These are phyloP conservation scores for Agaricus subrufescens DNA, from an alignment of 768 basidiomycete species.

Conservation along the genomic window DNA sequence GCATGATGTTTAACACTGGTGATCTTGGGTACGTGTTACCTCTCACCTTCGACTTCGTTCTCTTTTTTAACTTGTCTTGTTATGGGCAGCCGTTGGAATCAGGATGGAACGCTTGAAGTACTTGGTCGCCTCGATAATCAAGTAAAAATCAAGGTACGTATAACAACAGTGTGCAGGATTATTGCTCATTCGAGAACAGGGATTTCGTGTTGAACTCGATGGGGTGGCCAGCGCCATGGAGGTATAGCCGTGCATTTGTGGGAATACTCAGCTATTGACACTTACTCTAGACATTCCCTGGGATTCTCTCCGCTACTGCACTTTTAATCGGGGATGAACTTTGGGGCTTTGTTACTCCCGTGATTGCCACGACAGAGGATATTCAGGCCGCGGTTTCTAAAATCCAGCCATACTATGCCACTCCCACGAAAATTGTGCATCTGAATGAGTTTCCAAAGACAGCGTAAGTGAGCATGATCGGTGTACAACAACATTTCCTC, in stretches of 20 bases:
- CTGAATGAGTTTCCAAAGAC: slow-evolving; percentile 50
- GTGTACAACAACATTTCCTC: not conserved
- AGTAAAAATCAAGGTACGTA: slow-evolving; percentile 53
- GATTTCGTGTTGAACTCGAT: slow-evolving; percentile 61
- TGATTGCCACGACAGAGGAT: slow-evolving; percentile 26
- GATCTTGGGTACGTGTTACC: slow-evolving; percentile 40
- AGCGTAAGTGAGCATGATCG: slow-evolving; percentile 25
- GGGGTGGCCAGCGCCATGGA: slow-evolving; percentile 59
- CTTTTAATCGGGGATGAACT: slow-evolving; percentile 47
- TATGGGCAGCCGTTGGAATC: slow-evolving; percentile 37
- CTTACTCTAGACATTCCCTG: slow-evolving; percentile 29
- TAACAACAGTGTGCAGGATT: not conserved
- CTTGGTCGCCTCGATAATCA: slow-evolving; percentile 60
- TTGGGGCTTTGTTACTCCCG: slow-evolving; percentile 52
- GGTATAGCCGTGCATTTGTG: slow-evolving; percentile 21
- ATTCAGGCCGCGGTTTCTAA: slow-evolving; percentile 42
- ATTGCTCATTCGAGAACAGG: slow-evolving; percentile 24
- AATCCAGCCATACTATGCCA: slow-evolving; percentile 56
- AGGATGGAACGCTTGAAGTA: slow-evolving; percentile 50
- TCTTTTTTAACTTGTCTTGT: slow-evolving; percentile 3
- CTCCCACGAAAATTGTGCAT: slow-evolving; percentile 40
- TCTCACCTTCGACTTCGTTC: not conserved
- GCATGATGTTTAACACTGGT: slow-evolving; percentile 60
- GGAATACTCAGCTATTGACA: not conserved
- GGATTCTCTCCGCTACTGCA: slow-evolving; percentile 43